Percentiles rank a stretch among this genome's conserved stretches.
These are phyloP conservation scores for Pseudocercospora macadamiae DNA, from an alignment of 2,329 filamentous ascomycete genomes.

Conservation along the genomic window DNA sequence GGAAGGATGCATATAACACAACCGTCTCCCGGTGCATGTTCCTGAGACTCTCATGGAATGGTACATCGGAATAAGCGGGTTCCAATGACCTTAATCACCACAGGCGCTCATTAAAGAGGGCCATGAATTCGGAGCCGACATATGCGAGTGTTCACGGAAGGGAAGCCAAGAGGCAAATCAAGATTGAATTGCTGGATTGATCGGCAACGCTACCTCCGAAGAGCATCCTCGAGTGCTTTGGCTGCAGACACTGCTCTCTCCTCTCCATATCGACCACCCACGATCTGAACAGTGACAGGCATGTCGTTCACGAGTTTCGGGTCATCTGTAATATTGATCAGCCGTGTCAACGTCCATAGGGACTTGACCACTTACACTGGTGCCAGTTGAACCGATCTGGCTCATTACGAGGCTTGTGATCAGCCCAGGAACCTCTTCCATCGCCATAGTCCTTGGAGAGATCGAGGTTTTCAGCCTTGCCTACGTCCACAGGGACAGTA, in stretches of 20 bases:
- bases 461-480: not conserved
- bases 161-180: no score
- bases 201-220: no score
- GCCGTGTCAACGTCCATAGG: not conserved
- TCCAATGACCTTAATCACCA: no score
- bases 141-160: no score
- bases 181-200: no score
- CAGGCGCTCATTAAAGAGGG: no score
- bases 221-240: constrained; percentile 22
- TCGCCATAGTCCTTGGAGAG: not conserved
- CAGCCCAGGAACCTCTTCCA: not conserved
- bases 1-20: no score
- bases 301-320: constrained; percentile 24
- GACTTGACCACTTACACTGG: constrained; percentile 4
- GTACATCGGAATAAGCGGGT: no score
- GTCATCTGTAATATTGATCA: constrained; percentile 19
- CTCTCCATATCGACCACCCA: constrained; percentile 27
- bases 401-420: not conserved
- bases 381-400: constrained; percentile 16
- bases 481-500: constrained; percentile 3
- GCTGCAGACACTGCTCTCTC: constrained; percentile 27
- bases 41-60: no score
- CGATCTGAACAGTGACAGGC: constrained; percentile 28
- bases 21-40: no score
- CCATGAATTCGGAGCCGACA: no score